Conservation (phyloP, 1,139 yeast species). For the Saccharomyces uvarum region DNA sequence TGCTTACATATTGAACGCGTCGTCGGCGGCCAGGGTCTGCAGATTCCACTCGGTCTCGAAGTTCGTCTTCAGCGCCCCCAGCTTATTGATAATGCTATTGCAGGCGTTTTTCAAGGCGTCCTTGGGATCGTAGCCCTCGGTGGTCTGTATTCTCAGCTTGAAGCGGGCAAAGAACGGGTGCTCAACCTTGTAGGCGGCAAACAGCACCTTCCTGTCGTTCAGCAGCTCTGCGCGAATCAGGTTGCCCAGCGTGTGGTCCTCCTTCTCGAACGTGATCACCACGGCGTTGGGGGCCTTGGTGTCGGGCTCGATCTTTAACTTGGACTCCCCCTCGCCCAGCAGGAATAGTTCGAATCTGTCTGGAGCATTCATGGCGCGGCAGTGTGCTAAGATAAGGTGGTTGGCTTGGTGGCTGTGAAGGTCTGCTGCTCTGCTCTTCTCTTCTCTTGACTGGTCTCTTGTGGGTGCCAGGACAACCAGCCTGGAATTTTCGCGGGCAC, state of each 20-base stretch:
- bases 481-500: not conserved
- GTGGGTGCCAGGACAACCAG: not conserved
- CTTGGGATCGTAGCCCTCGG: constrained; percentile 86
- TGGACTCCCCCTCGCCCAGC: constrained; percentile 94
- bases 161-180: constrained; percentile 96
- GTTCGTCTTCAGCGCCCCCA: constrained; percentile 63
- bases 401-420: not conserved
- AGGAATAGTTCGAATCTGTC: constrained; percentile 94
- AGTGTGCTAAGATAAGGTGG: not conserved
- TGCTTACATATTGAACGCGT: constrained; percentile 12
- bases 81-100: constrained; percentile 68
- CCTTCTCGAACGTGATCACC: constrained; percentile 85
- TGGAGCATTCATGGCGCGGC: constrained; percentile 79
- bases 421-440: not conserved
- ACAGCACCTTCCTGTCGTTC: constrained; percentile 77
- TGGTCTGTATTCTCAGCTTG: constrained; percentile 88
- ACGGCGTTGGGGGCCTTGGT: constrained; percentile 94
- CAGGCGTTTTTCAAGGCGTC: constrained; percentile 90
- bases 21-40: constrained; percentile 65
- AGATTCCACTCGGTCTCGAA: constrained; percentile 91
- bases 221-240: constrained; percentile 77
- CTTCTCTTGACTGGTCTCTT: not conserved
- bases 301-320: constrained; percentile 85
- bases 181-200: constrained; percentile 95
- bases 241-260: constrained; percentile 94